Evolutionary conservation across 2,329 filamentous ascomycete genomes (phyloP), one percentile per base, ranked within the genome.

Genomic region (Xylariales sp.): DNA sequence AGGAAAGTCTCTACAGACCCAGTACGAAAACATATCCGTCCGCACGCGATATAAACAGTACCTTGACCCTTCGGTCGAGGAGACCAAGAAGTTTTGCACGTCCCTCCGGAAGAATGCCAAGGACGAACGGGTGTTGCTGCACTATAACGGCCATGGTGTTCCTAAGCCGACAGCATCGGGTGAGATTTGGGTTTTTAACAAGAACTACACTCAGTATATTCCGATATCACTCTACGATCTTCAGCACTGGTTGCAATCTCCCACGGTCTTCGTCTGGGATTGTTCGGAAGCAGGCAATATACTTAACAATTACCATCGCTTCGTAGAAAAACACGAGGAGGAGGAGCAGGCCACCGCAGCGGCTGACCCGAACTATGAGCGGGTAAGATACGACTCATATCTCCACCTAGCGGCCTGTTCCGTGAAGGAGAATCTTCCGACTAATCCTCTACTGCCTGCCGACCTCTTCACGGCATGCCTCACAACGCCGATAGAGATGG

Each of bases 131-230:
- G 93, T 99, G 1, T 84, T 99, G n/a, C 93, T 99, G 75, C 96
- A 99, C 78, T 99, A 99, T 84, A 99, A 99, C 75, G 96, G 96
- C 16, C 96, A 99, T 79, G 96, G 96, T 54, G 96, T 99, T 10
- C 96, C 96, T 1, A 93, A 97, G 76, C 96, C 96, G 3, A 99
- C 96, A 0, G 90, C 92, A 3, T 97, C 95, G 4, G 96, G 96
- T 14, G 96, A 99, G 80, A 97, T 99, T 23, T 99, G 96, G 96
- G 97, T 98, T 5, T 99, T 99, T 80, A 99, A 99, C 81, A 95
- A 96, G 74, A 98, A 93, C 73, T 99, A 97, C 78, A 99, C 96
- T 0, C 96, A 99, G 80, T 99, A 99, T 78, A 99, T 99, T 49
- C 96, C 96, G 0, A 93, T 99, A 50, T 97, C 95, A 0, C 83